A percentile compares a stretch with the other conserved stretches of the same genome.
Evolutionary conservation across 2,329 filamentous ascomycete genomes (phyloP).

Genomic region (Teratosphaeria epicoccoides): DNA sequence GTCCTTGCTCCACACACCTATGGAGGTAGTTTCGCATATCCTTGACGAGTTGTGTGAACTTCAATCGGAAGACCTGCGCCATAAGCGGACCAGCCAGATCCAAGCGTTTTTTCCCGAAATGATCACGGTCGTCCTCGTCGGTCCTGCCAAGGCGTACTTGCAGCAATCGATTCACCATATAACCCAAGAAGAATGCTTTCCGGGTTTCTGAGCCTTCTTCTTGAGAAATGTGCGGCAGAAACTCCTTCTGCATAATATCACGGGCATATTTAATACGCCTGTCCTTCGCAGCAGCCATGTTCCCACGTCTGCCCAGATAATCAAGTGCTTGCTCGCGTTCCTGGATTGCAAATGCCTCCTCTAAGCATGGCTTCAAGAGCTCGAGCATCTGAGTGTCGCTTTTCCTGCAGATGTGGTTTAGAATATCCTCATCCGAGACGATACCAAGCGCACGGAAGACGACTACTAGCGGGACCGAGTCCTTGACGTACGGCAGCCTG

Average conservation of each 20-base stretch:
- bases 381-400: slow-evolving; percentile 96
- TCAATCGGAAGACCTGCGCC: slow-evolving; percentile 87
- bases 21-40: slow-evolving; percentile 88
- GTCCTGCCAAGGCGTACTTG: slow-evolving; percentile 87
- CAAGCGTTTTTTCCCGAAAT: slow-evolving; percentile 96
- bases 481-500: slow-evolving; percentile 86
- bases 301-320: slow-evolving; percentile 88
- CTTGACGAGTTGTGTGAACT: slow-evolving; percentile 82
- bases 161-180: slow-evolving; percentile 94
- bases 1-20: slow-evolving; percentile 78
- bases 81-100: slow-evolving; percentile 90
- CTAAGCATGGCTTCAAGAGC: slow-evolving; percentile 92
- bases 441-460: slow-evolving; percentile 93
- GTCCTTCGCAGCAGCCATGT: slow-evolving; percentile 63
- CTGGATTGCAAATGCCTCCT: slow-evolving; percentile 93
- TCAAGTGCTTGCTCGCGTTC: slow-evolving; percentile 89
- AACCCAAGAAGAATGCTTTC: slow-evolving; percentile 96
- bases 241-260: slow-evolving; percentile 94
- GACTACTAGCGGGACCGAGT: slow-evolving; percentile 84
- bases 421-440: slow-evolving; percentile 93
- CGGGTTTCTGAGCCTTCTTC: slow-evolving; percentile 86
- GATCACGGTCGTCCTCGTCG: slow-evolving; percentile 93
- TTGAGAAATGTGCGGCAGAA: slow-evolving; percentile 92
- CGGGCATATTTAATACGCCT: slow-evolving; percentile 85
- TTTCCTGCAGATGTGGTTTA: slow-evolving; percentile 93